Percentiles rank a stretch among this genome's conserved stretches.
These are phyloP conservation scores for Tylopilus subfusipes DNA, from an alignment of 768 basidiomycete species.

Conservation along the genomic window DNA sequence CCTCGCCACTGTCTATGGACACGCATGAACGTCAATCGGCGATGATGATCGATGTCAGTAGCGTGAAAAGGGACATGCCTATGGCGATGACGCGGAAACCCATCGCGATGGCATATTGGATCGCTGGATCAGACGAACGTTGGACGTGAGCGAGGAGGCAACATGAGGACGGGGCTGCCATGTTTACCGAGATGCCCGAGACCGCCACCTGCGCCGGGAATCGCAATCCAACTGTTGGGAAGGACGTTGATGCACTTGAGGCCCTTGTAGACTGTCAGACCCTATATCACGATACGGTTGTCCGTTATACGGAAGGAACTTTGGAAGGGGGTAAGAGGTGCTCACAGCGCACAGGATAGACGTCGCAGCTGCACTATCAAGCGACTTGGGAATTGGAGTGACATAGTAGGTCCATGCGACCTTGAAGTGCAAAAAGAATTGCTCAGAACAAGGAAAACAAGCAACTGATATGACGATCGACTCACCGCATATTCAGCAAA, in stretches of 20 bases:
- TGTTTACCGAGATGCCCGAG: constrained; percentile 40
- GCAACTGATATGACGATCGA: background rate
- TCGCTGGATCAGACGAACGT: constrained; percentile 22
- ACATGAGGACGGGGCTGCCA: background rate
- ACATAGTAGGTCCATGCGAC: constrained; percentile 38
- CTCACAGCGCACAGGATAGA: constrained; percentile 43
- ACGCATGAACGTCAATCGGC: too few relatives aligned
- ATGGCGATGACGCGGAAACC: constrained; percentile 47
- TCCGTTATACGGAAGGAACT: background rate
- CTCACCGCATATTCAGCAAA: constrained; percentile 40
- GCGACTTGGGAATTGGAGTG: constrained; percentile 41
- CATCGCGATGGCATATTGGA: constrained; percentile 44
- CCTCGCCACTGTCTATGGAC: constrained; percentile 45
- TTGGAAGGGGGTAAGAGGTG: background rate
- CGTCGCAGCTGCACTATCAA: constrained; percentile 40
- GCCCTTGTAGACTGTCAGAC: constrained; percentile 46
- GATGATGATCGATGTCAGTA: too few relatives aligned
- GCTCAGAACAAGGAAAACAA: background rate
- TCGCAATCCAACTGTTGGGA: constrained; percentile 39
- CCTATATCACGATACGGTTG: constrained; percentile 9
- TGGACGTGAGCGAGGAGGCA: background rate
- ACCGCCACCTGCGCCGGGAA: constrained; percentile 41
- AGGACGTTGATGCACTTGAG: constrained; percentile 36
- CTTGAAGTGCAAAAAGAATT: constrained; percentile 10
- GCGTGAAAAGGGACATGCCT: constrained; percentile 10